These are phyloP conservation scores for Blastomyces silverae DNA, from an alignment of 2,329 filamentous ascomycete genomes.

Conservation along the genomic window DNA sequence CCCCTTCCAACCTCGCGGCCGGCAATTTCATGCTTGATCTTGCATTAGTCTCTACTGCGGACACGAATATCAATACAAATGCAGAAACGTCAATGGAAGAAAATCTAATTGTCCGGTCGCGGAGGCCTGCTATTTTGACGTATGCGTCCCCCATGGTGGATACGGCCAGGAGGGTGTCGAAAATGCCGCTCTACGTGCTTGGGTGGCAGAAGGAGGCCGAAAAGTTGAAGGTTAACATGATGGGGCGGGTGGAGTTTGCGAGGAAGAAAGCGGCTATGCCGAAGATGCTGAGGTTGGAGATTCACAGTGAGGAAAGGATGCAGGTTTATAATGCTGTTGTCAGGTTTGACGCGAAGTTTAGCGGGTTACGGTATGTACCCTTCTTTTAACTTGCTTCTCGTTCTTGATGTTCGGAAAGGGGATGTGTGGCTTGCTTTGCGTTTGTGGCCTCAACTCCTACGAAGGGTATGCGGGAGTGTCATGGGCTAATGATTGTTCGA, in stretches of 20 bases:
- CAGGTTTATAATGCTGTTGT: constrained; percentile 69
- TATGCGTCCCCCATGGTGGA: constrained; percentile 68
- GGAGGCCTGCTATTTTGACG: constrained; percentile 69
- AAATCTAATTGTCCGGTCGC: constrained; percentile 54
- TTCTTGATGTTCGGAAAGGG: background rate
- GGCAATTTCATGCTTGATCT: constrained; percentile 94
- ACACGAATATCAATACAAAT: constrained; percentile 28
- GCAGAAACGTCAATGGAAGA: constrained; percentile 13
- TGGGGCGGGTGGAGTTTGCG: constrained; percentile 63
- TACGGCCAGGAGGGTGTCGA: constrained; percentile 52
- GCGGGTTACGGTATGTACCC: constrained; percentile 55
- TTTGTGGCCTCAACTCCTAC: background rate
- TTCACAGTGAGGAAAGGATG: constrained; percentile 62
- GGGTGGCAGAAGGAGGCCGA: constrained; percentile 59
- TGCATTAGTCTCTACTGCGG: constrained; percentile 54
- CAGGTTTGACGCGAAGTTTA: constrained; percentile 65
- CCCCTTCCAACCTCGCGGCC: constrained; percentile 62
- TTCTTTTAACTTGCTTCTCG: background rate
- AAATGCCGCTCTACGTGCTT: constrained; percentile 63
- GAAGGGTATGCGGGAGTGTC: background rate
- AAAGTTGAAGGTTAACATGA: constrained; percentile 60
- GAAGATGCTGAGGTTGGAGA: constrained; percentile 53
- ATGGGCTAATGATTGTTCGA: background rate
- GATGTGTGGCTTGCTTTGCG: background rate
- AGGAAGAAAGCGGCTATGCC: constrained; percentile 49